Base-by-base conservation (phyloP, 1,139 yeast genomes). In the Lodderomyces jiufengensis region DNA sequence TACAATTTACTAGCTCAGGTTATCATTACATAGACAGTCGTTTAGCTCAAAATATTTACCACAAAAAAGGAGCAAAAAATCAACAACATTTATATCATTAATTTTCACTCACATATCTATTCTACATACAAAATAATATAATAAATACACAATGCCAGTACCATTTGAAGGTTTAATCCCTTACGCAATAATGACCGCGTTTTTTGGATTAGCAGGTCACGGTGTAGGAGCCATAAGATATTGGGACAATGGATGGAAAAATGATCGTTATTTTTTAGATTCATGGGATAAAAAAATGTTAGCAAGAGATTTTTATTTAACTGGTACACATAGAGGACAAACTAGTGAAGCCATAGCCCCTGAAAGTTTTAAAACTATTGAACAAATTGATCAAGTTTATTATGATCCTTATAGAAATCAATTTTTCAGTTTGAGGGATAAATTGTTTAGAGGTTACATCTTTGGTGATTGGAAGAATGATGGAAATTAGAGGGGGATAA, bases 261-360 rank as follows among this genome's bases (percentile, higher is more conserved):
- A 67, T 37, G 75, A 70, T 54, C 56, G 76, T 49, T 70, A 54
- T 45, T 65, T 67, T 50, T 63, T 70, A 50, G 76, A 70, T 50
- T 55, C 49, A 13, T 70, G 70, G 63, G 76, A 70, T 56, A 54
- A 58, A 36, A 66, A 67, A 61, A 69, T 79, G 76, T 67, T 77
- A 64, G 82, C 79, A 48, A 72, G 95, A 54, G 95, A 85, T 58
- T 70, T 76, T 55, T 70, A 88, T 47, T 65, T 85, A 51, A 85
- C 95, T 9, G 95, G 95, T 16, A 70, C 71, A 31, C 69, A 65
- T 50, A 72, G 95, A 54, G 90, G 82, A 18, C 94, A 84, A 57
- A 61, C 73, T 35, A 79, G 77, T 45, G 76, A 73, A 37, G 74
- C 90, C 7, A 62, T 73, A 34, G 95, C 95, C 9, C 88, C 90